Evolutionary conservation across 2,329 filamentous ascomycete genomes (phyloP).

Genomic region (Falciphora oryzae): DNA sequence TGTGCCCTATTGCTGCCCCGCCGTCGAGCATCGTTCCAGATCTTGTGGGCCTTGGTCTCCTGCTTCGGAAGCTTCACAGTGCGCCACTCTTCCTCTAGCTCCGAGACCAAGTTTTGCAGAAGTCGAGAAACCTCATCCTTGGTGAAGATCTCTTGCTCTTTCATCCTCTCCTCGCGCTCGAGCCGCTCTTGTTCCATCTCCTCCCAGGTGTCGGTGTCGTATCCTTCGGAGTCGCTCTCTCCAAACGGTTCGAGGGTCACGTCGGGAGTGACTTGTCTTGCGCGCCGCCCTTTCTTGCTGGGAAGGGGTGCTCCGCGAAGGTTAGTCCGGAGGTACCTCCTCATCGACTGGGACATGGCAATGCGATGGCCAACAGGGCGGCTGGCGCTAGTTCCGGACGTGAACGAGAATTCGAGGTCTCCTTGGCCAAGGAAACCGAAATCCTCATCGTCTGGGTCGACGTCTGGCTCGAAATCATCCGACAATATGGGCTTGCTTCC

Average conservation of each 20-base stretch:
- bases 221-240: conserved; percentile 43
- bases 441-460: background rate
- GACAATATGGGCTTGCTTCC: conserved; percentile 1
- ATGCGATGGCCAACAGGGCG: background rate
- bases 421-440: background rate
- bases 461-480: conserved; percentile 1
- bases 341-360: background rate
- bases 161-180: conserved; percentile 22
- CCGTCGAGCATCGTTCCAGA: conserved; percentile 56
- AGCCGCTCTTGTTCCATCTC: conserved; percentile 56
- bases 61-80: conserved; percentile 49
- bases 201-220: conserved; percentile 30
- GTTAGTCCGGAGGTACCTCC: background rate
- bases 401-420: background rate
- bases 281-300: background rate
- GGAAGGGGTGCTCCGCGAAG: background rate
- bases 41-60: conserved; percentile 47
- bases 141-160: conserved; percentile 29
- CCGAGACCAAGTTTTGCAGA: conserved; percentile 41
- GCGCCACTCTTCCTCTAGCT: conserved; percentile 51
- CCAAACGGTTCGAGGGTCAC: conserved; percentile 32
- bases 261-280: background rate
- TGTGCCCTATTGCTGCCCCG: conserved; percentile 31
- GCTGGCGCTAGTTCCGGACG: background rate
- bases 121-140: conserved; percentile 35